Base-by-base conservation (phyloP, 441 rosid species). In the Raphanus hybrid region DNA sequence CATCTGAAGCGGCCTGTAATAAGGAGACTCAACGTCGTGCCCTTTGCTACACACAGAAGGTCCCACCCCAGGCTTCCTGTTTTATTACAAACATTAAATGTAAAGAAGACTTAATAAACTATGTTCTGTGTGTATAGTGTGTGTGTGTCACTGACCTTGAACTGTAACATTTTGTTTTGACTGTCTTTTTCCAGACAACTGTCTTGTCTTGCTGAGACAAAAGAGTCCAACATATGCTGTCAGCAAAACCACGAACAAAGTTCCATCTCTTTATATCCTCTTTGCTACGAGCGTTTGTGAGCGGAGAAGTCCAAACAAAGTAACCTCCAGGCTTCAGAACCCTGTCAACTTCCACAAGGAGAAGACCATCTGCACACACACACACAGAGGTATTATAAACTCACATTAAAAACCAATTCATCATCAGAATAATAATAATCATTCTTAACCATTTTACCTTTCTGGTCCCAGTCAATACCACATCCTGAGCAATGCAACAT, bases 241-340 rank as follows among this genome's bases (percentile, higher is more conserved):
- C 91, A 5, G 88, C 88, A 83, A 89, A 91, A 79, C 80, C 91
- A 71, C 69, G 88, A 75, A 94, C 76, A 78, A 86, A 84, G 78
- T 87, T 87, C 98, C 93, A 94, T 74, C 89, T 86, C 84, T 87
- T 88, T 78, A 84, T 71, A 73, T 82, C 85, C 55, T 85, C 91
- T 66, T 90, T 90, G 82, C 84, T 89, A 26, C 88, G 92, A 74
- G 91, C 86, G 74, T 85, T 88, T 70, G 87, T 88, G 70, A 91
- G 89, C 15, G 94, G 94, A 34, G 97, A 90, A 66, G 96, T 94
- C 98, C 98, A 92, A 61, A 92, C 97, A 90, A 92, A 91, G 79
- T 87, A 94, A 62, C 97, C 97, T 76, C 98, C 97, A 4, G 97
- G 98, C 84, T 84, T 92, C 65, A 94, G 82, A 70, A 94, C 91